Conservation (phyloP, 352 stramenopile species). For the Elongisporangium prolatum region DNA sequence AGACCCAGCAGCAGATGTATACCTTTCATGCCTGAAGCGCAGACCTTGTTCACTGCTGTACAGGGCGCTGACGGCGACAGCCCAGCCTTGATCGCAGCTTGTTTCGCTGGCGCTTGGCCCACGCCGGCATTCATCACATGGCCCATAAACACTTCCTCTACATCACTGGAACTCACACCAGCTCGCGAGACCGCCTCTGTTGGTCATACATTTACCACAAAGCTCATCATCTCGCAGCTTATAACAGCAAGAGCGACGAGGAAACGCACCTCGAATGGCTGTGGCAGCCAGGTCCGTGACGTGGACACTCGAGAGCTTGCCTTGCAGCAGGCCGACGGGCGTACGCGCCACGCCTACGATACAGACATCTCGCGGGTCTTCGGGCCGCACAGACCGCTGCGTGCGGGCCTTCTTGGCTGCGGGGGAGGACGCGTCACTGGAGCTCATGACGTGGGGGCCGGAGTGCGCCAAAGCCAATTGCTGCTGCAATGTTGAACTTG, state of each 20-base stretch:
- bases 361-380: constrained; percentile 66
- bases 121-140: constrained; percentile 93
- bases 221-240: background rate
- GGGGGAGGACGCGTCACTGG: constrained; percentile 8
- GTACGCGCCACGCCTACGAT: constrained; percentile 94
- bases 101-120: constrained; percentile 93
- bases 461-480: background rate
- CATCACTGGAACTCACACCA: constrained; percentile 36
- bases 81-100: constrained; percentile 76
- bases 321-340: constrained; percentile 91
- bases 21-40: constrained; percentile 91
- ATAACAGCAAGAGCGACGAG: background rate
- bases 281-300: constrained; percentile 86
- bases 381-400: background rate
- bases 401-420: constrained; percentile 15
- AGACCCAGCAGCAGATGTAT: background rate
- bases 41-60: constrained; percentile 99
- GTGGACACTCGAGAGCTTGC: constrained; percentile 77
- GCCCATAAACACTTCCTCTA: constrained; percentile 94
- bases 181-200: constrained; percentile 42
- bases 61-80: constrained; percentile 83
- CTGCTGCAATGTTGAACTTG: constrained; percentile 11
- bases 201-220: constrained; percentile 2
- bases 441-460: background rate
- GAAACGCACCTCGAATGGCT: constrained; percentile 65